Evolutionary conservation across 164 flowering plant genomes (phyloP), one percentile per base, ranked within the genome.

Genomic region (Santalum album): DNA sequence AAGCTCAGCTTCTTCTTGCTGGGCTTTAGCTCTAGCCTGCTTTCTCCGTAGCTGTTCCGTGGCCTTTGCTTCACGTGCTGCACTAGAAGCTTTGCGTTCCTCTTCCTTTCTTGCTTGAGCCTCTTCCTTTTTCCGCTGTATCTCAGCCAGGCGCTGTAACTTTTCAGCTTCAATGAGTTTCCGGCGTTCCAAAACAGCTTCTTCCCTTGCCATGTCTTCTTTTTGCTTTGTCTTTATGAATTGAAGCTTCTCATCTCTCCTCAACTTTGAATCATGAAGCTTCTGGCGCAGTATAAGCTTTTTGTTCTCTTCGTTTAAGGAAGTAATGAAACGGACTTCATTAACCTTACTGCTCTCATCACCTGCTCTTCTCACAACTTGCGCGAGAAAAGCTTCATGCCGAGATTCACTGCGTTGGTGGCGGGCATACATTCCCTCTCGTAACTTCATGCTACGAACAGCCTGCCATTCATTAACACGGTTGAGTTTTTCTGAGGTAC

Each of bases 391-490:
- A 65, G 98, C 98, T 71, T 90, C 98, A 71, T 87, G 91, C 19
- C 96, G 85, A 20, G 89, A 80, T 69, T 87, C 91, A 72, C 96
- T 73, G 32, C 91, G 87, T 59, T 80, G 94, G 40, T 87, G 98
- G 25, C 96, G 94, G 64, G 90, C 94, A 76, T 69, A 63, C 87
- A 90, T 83, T 45, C 81, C 94, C 64, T 90, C 94, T 45, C 90
- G 70, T 72, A 90, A 66, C 70, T 83, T 90, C 78, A 70, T 72
- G 66, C 70, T 83, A 40, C 96, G 91, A 26, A 77, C 87, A 58
- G 94, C 89, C 62, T 87, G 98, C 91, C 89, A 83, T 67, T 90
- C 98, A 73, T 69, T 87, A 16, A 87, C 96, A 56, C 98, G 98
- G 61, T 72, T 85, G 48, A 90, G 65, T 61, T 90, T 90, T 70